Base-by-base conservation (phyloP, 208 protist species). In the Trypanosoma cruzi region DNA sequence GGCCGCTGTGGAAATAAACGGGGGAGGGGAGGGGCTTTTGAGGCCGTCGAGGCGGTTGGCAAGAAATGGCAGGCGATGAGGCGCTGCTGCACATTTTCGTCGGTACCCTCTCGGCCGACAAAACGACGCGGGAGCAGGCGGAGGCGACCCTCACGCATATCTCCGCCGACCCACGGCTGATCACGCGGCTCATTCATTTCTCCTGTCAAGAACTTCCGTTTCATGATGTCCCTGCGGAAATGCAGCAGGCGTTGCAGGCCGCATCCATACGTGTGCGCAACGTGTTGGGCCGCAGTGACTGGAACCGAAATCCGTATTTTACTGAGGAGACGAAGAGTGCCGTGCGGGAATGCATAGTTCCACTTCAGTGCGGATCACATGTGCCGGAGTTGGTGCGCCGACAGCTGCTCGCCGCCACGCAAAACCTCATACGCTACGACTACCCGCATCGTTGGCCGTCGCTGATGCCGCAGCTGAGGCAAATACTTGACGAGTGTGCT, bases 201-300 rank as follows among this genome's bases (percentile, higher is more conserved):
- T 63, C 79, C 58, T 62, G 79, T 63, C 64, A 73, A 56, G 44
- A 71, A 29, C 7, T 48, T 36, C 58, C 56, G 26, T 60, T 69
- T 5, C 59, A 32, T 29, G 64, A 20, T 16, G 24, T 29, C 34
- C 31, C 22, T 22, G 40, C 68, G 59, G 59, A 58, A 32, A 72
- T 34, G 52, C 61, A 24, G 10, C 42, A 70, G 13, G 82, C 75
- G 2, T 58, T 54, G 4, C 73, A 69, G 6, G 91, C 91, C 8
- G 85, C 85, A 13, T 80, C 91, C 31, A 89, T 93, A 50, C 82
- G 80, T 48, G 68, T 89, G 7, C 84, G 85, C n/a, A 96, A 96
- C 55, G 73, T 92, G n/a, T 36, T 96, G 18, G 57, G 80, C 53
- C 72, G 77, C 42, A 82, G 79, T 29, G 81, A 96, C 56, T 96